Base-by-base conservation (phyloP, 495 filamentous ascomycete species). In the Neurospora terricola region DNA sequence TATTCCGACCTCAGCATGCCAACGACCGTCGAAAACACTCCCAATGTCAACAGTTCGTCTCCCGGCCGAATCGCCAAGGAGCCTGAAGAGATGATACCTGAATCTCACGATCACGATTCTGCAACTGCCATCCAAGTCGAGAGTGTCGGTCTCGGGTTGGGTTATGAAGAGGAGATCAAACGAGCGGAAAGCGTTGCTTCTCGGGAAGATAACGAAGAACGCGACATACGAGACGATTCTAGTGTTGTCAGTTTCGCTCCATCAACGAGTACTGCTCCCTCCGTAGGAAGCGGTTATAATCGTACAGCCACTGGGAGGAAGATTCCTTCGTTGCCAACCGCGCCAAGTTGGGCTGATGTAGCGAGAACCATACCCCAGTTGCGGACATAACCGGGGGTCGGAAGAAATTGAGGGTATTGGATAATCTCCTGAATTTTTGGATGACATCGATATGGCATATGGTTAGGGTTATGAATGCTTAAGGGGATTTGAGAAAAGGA, bases 321-420 rank as follows among this genome's bases (percentile, higher is more conserved):
- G 39, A 66, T 79, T 18, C 80, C 80, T 38, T 38, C 76, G 4
- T 37, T 82, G 59, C 80, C 79, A 10, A 82, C 79, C 38, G 78
- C 73, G 2, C 72, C 77, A 70, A 82, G 80, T 42, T 82, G 80
- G 80, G 80, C 80, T 10, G 80, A 80, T 70, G 78, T 82, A 5
- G 79, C 78, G 11, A 70, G 70, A 70, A 48, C 54, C 27, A 34
- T 34, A 30, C 54, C 54, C 8, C 54, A 30, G 14, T 62, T 36
- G 18, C 40, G 71, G 38, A 36, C 8, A 18, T 71, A n/a, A n/a
- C 10, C 7, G 23, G 38, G 21, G 38, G 11, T 45, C 7, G 30
- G 2, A 39, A 12, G 23, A 18, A 9, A 14, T 6, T 37, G 1
- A 10, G 21, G 8, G 23, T 34, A 0, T 38, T 72, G 54, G 38